Conservation (phyloP, 1,284 basidiomycete genomes). For the Ceratobasidium sp. region DNA sequence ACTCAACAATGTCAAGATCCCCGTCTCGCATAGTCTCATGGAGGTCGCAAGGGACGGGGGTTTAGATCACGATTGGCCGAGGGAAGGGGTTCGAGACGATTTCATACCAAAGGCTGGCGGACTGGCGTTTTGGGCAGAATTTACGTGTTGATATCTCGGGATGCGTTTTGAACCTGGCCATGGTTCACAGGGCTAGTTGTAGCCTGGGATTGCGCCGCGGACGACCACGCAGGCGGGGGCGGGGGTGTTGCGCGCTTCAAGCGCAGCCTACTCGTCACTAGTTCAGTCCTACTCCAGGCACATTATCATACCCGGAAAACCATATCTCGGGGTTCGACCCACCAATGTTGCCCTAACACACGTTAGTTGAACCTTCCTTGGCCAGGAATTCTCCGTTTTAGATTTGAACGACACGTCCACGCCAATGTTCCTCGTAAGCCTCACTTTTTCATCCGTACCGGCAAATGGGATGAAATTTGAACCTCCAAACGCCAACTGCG, state of each 20-base stretch:
- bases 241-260: constrained; percentile 45
- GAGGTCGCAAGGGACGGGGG: too few relatives aligned
- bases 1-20: too few relatives aligned
- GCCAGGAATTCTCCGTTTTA: constrained; percentile 54
- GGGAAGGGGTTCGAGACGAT: too few relatives aligned
- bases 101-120: too few relatives aligned
- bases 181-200: constrained; percentile 44
- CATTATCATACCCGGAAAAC: neutral
- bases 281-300: neutral
- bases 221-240: constrained; percentile 47
- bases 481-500: constrained; percentile 54
- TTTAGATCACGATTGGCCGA: too few relatives aligned
- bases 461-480: constrained; percentile 55
- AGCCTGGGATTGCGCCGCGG: constrained; percentile 46
- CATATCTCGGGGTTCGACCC: constrained; percentile 34
- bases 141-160: too few relatives aligned
- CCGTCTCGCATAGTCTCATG: too few relatives aligned
- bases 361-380: constrained; percentile 52
- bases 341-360: constrained; percentile 44
- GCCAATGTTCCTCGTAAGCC: constrained; percentile 53
- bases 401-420: constrained; percentile 54
- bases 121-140: too few relatives aligned
- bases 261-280: constrained; percentile 22
- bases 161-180: too few relatives aligned
- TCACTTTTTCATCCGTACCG: constrained; percentile 55